phyloP scores from a whole-genome alignment of 306 rosid genomes.

The Lotus japonicus region DNA sequence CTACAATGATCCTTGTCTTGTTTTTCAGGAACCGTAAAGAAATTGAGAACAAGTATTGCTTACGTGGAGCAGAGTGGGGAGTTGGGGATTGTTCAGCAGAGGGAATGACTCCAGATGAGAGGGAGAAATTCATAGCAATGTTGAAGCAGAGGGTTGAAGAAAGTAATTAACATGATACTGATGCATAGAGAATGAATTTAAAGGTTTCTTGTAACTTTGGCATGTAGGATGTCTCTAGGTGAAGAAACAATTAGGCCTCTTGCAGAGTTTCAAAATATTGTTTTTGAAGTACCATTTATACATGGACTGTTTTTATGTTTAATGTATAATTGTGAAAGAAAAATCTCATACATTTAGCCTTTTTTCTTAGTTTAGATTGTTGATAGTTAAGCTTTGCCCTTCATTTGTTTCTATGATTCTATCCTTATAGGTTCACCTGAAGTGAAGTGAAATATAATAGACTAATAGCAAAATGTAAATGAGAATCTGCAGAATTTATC shows the following conservation, averaged over 20 bases:
- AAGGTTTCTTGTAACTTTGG: neutral
- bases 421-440: too few relatives aligned
- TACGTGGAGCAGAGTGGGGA: slow-evolving; percentile 96
- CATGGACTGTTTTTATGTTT: neutral
- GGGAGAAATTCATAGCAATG: slow-evolving; percentile 62
- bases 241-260: slow-evolving; percentile 2
- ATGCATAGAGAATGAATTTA: neutral
- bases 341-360: too few relatives aligned
- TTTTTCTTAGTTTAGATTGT: too few relatives aligned
- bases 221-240: slow-evolving; percentile 10
- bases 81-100: slow-evolving; percentile 89
- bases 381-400: too few relatives aligned
- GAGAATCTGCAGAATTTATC: too few relatives aligned
- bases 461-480: too few relatives aligned
- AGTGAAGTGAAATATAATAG: too few relatives aligned
- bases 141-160: slow-evolving; percentile 64
- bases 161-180: slow-evolving; percentile 27
- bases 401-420: too few relatives aligned
- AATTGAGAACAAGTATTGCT: slow-evolving; percentile 70
- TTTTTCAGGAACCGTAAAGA: slow-evolving; percentile 56
- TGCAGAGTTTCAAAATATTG: neutral
- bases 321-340: neutral
- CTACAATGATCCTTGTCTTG: too few relatives aligned
- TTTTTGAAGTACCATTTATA: neutral
- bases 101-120: slow-evolving; percentile 67